Evolutionary conservation across 2,329 filamentous ascomycete genomes (phyloP).

Genomic region (Arachnomyces sp.): DNA sequence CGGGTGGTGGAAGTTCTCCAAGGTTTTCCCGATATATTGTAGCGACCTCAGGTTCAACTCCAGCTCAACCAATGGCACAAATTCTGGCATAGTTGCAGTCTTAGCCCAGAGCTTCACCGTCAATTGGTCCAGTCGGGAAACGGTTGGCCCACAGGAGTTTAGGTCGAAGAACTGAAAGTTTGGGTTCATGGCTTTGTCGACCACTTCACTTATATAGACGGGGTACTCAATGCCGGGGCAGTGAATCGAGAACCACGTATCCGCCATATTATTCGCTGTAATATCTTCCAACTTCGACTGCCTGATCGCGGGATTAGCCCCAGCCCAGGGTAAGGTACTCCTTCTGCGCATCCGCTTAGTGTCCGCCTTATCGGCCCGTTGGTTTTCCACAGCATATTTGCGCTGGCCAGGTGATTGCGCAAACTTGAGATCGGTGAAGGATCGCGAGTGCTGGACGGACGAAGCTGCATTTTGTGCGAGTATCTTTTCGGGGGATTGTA

Average conservation of each 20-base stretch:
- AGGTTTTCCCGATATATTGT: conserved; percentile 64
- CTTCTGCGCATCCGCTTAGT: conserved; percentile 34
- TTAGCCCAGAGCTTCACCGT: conserved; percentile 68
- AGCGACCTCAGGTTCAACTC: conserved; percentile 61
- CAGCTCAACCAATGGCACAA: conserved; percentile 64
- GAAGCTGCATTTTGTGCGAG: conserved; percentile 43
- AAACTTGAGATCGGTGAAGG: conserved; percentile 46
- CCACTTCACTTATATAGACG: conserved; percentile 81
- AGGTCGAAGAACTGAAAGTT: conserved; percentile 82
- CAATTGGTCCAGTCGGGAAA: conserved; percentile 58
- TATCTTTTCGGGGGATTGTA: conserved; percentile 61
- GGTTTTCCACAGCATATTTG: conserved; percentile 13
- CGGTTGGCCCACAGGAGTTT: conserved; percentile 49
- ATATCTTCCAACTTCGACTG: conserved; percentile 71
- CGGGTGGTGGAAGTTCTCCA: conserved; percentile 58
- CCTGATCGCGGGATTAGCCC: conserved; percentile 49
- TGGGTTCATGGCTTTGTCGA: conserved; percentile 77
- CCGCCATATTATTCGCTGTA: conserved; percentile 63
- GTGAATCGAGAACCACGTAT: conserved; percentile 84
- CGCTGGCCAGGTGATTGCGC: conserved; percentile 11
- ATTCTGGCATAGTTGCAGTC: conserved; percentile 43
- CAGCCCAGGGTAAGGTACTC: conserved; percentile 56
- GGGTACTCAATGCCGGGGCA: conserved; percentile 58
- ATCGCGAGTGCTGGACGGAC: conserved; percentile 49
- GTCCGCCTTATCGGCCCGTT: conserved; percentile 22